A percentile compares a stretch with the other conserved stretches of the same genome.
These are phyloP conservation scores for Spatholobus suberectus DNA, from an alignment of 306 rosid genomes.

Conservation along the genomic window DNA sequence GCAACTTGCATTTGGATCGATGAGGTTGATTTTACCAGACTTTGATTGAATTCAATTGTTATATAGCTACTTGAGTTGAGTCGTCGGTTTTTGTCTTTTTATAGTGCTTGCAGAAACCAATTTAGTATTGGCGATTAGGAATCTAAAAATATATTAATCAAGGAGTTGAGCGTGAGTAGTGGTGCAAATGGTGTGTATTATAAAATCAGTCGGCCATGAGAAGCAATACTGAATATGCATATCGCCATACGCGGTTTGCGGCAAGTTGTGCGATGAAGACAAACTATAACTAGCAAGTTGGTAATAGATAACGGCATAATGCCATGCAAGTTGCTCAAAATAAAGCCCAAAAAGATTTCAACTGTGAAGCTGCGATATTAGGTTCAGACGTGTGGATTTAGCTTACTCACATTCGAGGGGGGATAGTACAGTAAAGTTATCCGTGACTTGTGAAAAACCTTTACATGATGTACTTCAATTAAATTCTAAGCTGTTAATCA, in stretches of 20 bases:
- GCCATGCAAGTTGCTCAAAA: conserved; percentile 24
- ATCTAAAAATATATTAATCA: not conserved
- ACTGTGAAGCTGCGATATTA: not conserved
- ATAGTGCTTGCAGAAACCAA: not conserved
- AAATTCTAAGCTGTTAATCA: too few species aligned
- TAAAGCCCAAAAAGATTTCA: not conserved
- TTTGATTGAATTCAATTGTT: conserved; percentile 2
- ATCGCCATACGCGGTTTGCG: not conserved
- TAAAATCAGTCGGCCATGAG: not conserved
- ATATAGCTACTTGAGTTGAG: not conserved
- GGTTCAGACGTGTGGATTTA: not conserved
- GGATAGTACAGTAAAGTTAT: too few species aligned
- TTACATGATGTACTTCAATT: too few species aligned
- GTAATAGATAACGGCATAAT: not conserved
- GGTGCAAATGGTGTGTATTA: not conserved
- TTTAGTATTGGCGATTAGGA: not conserved
- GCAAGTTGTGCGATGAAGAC: not conserved
- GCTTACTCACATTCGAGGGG: not conserved
- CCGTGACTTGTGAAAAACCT: not conserved
- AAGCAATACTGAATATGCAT: not conserved
- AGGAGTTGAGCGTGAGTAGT: not conserved
- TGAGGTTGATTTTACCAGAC: not conserved
- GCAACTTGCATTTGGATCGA: not conserved
- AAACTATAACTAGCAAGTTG: conserved; percentile 2
- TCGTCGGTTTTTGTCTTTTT: not conserved